Evolutionary conservation across 2,329 filamentous ascomycete genomes (phyloP).

Genomic region (Thielaviopsis musarum): DNA sequence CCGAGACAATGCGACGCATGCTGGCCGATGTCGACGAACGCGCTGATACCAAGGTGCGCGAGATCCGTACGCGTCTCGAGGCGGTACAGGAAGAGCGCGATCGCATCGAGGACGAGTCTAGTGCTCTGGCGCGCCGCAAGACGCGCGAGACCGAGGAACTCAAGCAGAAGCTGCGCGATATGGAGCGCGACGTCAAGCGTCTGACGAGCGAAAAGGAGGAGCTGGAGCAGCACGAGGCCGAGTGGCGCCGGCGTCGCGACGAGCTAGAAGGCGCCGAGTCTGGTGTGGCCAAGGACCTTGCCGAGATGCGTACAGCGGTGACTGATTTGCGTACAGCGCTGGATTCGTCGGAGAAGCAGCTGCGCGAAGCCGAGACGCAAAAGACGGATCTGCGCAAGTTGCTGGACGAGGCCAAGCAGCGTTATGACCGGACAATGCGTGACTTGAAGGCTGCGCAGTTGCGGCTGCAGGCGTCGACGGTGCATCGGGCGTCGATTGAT

Average conservation of each 20-base stretch:
- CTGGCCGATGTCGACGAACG: conserved; percentile 73
- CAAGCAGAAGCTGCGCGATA: conserved; percentile 59
- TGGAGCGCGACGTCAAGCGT: conserved; percentile 58
- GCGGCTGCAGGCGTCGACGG: conserved; percentile 24
- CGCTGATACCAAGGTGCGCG: conserved; percentile 64
- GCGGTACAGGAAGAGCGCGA: conserved; percentile 87
- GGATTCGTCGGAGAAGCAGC: conserved; percentile 74
- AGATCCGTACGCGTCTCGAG: conserved; percentile 81
- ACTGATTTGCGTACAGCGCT: conserved; percentile 61
- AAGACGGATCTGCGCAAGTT: conserved; percentile 56
- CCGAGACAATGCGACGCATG: conserved; percentile 83
- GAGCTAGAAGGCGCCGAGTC: conserved; percentile 58
- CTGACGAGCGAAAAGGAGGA: conserved; percentile 63
- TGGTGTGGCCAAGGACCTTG: conserved; percentile 53
- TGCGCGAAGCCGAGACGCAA: conserved; percentile 69
- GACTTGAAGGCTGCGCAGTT: conserved; percentile 37
- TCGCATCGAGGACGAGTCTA: conserved; percentile 78
- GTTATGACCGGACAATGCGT: conserved; percentile 66
- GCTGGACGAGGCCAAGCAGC: conserved; percentile 59
- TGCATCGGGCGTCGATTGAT: conserved; percentile 27
- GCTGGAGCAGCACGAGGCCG: conserved; percentile 54
- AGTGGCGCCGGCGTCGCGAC: conserved; percentile 56
- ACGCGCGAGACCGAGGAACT: conserved; percentile 78
- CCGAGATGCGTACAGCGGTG: conserved; percentile 62
- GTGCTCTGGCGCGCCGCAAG: conserved; percentile 55